Evolutionary conservation across 83 land plant species (phyloP), one percentile per base, ranked within the genome.

Genomic region (Isoetes engelmannii): DNA sequence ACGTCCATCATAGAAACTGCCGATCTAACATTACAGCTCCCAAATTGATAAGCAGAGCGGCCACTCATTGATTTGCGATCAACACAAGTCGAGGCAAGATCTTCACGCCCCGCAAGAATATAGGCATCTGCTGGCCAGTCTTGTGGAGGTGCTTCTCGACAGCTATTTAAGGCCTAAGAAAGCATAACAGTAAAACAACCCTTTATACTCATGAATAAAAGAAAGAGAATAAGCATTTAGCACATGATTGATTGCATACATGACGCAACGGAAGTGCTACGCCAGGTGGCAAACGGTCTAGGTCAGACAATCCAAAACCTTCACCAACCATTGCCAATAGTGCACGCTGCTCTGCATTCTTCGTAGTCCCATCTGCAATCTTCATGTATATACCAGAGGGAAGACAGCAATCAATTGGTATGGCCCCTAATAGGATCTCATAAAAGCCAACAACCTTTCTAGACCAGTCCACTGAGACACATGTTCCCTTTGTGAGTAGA

Each of bases 91-190:
- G 73, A 77, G 51, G 99, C 94, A 54, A 95, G 74, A 74, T 95
- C 99, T 63, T 95, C 97, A 42, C 99, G 89, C 41, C 99, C 99
- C 76, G 92, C 80, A 61, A 95, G 87, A 61, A 87, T 83, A 80
- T 88, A 95, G n/a, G 99, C 99, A 78, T 97, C 73, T 12, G 87
- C 80, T 64, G 94, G 88, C 99, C 99, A 95, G 65, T 86, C 87
- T 45, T 72, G 48, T 12, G 99, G 99, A 44, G 97, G 94, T 78
- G 85, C 82, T 78, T 95, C 99, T 4, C 97, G 85, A 45, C 99
- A 95, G 70, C 74, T 91, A 51, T 91, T 87, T 62, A 92, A 69
- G 37, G 90, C 98, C 98, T 92, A 45, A 8, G 57, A 59, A 20
- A 65, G 54, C 20, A 5, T 48, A 8, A 5, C 63, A 61, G 20